phyloP scores from a whole-genome alignment of 176 grass and related monocot species.

The Calamus simplicifolius region DNA sequence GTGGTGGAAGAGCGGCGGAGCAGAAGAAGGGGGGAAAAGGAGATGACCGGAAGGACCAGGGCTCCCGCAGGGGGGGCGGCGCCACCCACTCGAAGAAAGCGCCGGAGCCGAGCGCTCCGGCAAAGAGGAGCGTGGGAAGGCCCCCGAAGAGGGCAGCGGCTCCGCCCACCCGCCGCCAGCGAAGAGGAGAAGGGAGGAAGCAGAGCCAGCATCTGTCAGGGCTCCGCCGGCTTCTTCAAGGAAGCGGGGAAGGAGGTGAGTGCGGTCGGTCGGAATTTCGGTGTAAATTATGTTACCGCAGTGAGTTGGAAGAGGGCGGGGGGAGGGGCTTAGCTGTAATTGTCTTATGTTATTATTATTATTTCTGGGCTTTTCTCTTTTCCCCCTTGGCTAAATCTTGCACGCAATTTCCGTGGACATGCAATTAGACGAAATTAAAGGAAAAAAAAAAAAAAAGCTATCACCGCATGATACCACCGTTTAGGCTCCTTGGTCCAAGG shows the following conservation, averaged over 20 bases:
- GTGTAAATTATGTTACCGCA: slow-evolving; percentile 24
- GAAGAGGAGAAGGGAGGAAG: slow-evolving; percentile 51
- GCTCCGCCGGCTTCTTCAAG: slow-evolving; percentile 10
- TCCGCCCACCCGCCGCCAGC: slow-evolving; percentile 34
- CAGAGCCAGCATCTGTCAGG: slow-evolving; percentile 12
- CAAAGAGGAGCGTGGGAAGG: slow-evolving; percentile 51
- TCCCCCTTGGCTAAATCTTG: too few species aligned
- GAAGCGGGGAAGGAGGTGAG: slow-evolving; percentile 41
- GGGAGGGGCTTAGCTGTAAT: too few species aligned
- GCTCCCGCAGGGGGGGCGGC: slow-evolving; percentile 16
- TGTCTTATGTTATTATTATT: too few species aligned
- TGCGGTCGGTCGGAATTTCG: background rate
- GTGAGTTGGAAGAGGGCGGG: too few species aligned
- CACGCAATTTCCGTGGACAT: too few species aligned
- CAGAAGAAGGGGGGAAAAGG: slow-evolving; percentile 45
- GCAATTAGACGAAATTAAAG: too few species aligned
- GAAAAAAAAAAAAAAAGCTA: too few species aligned
- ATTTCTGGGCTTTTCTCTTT: too few species aligned
- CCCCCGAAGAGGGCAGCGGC: slow-evolving; percentile 45
- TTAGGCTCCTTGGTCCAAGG: too few species aligned
- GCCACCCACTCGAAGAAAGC: slow-evolving; percentile 24
- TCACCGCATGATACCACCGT: too few species aligned
- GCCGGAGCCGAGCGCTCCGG: slow-evolving; percentile 1
- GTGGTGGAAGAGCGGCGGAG: slow-evolving; percentile 19
- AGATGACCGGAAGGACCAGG: slow-evolving; percentile 33